Evolutionary conservation across 805 yeast species (phyloP).

Genomic region (Kockiozyma suomiensis): DNA sequence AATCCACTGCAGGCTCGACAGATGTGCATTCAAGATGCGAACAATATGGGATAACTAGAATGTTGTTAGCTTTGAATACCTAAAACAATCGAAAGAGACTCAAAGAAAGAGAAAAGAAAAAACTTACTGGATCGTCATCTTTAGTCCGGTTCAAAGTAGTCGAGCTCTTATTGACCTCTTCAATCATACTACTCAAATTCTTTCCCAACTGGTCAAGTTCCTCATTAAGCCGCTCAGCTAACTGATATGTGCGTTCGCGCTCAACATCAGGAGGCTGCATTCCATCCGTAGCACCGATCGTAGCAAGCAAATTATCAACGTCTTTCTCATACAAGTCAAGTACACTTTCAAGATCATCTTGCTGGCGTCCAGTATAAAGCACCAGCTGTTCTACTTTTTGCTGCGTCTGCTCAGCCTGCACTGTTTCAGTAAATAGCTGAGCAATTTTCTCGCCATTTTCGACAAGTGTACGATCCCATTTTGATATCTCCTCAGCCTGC

Average conservation of each 20-base stretch:
- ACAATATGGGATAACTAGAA: slow-evolving; percentile 57
- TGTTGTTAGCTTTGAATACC: too few species aligned
- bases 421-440: slow-evolving; percentile 72
- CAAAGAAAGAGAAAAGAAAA: neutral
- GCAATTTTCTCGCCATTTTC: slow-evolving; percentile 84
- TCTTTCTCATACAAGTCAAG: slow-evolving; percentile 81
- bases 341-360: slow-evolving; percentile 82
- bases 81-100: neutral
- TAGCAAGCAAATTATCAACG: slow-evolving; percentile 49
- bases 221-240: slow-evolving; percentile 83
- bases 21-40: slow-evolving; percentile 79
- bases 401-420: slow-evolving; percentile 84
- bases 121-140: slow-evolving; percentile 45
- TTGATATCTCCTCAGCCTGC: slow-evolving; percentile 72
- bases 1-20: slow-evolving; percentile 86
- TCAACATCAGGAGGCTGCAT: slow-evolving; percentile 65
- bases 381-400: slow-evolving; percentile 83
- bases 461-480: slow-evolving; percentile 85
- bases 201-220: slow-evolving; percentile 76
- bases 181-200: slow-evolving; percentile 72
- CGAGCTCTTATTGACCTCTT: slow-evolving; percentile 67
- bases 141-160: slow-evolving; percentile 47
- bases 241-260: slow-evolving; percentile 83
- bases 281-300: slow-evolving; percentile 41
- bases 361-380: slow-evolving; percentile 85